Conservation (phyloP, 139 green algal species). For the Ostreobium quekettii region DNA sequence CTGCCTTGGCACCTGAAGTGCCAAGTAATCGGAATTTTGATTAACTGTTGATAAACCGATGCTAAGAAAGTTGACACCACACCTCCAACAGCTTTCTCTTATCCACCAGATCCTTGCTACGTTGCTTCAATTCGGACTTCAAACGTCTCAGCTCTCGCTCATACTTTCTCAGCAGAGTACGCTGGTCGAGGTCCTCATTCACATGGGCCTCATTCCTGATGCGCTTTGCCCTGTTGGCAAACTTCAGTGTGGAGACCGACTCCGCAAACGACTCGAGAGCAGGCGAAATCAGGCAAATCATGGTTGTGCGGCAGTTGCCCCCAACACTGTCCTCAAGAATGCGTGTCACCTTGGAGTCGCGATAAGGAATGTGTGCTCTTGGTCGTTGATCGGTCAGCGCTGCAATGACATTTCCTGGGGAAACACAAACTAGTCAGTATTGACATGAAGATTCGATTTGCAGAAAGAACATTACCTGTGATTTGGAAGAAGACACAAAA, state of each 20-base stretch:
- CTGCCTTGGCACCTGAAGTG: too few species aligned
- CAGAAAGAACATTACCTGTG: not conserved
- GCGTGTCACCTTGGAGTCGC: slow-evolving; percentile 91
- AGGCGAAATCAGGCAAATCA: slow-evolving; percentile 57
- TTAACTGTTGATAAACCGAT: not conserved
- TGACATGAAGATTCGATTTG: not conserved
- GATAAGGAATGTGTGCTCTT: slow-evolving; percentile 82
- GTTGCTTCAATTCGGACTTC: slow-evolving; percentile 72
- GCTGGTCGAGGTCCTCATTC: slow-evolving; percentile 94
- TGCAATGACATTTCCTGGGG: slow-evolving; percentile 86
- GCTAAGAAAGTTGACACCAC: not conserved
- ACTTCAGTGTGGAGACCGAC: slow-evolving; percentile 78
- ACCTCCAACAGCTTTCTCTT: slow-evolving; percentile 81
- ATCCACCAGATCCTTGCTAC: slow-evolving; percentile 79
- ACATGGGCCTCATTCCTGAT: slow-evolving; percentile 87
- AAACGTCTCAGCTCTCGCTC: slow-evolving; percentile 83
- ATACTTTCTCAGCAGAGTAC: slow-evolving; percentile 89
- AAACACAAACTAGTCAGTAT: not conserved
- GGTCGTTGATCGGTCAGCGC: slow-evolving; percentile 68
- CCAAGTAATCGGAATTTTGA: not conserved
- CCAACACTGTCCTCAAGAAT: slow-evolving; percentile 86
- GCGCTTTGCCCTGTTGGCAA: slow-evolving; percentile 90
- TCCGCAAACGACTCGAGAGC: slow-evolving; percentile 40
- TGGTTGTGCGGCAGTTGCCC: slow-evolving; percentile 75
- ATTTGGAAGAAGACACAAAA: not conserved